These are phyloP conservation scores for Neurospora discreta DNA, from an alignment of 495 filamentous ascomycete genomes.

Conservation along the genomic window DNA sequence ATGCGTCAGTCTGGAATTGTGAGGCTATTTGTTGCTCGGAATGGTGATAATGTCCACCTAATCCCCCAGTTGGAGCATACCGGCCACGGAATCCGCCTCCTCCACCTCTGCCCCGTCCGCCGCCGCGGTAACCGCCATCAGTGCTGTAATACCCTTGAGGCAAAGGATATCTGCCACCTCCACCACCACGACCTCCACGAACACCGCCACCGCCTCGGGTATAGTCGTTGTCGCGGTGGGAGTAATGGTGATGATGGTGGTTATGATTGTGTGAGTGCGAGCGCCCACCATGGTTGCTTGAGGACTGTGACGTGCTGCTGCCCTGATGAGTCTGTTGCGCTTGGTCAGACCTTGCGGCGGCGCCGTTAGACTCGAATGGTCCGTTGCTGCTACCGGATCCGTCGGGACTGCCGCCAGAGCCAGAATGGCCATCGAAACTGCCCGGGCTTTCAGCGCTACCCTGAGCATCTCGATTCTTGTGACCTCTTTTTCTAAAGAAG, in stretches of 20 bases:
- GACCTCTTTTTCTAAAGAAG: conserved; percentile 18
- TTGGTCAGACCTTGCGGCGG: background rate
- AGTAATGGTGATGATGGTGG: background rate
- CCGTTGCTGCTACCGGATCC: background rate
- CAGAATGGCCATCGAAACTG: background rate
- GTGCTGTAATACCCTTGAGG: background rate
- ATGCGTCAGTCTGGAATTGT: conserved; percentile 4
- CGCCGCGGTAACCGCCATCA: background rate
- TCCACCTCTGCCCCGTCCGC: background rate
- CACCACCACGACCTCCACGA: background rate
- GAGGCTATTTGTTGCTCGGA: background rate
- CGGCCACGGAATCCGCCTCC: conserved; percentile 1
- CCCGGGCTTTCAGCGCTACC: background rate
- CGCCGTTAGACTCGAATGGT: background rate
- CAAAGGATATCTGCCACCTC: background rate
- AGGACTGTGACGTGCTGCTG: background rate
- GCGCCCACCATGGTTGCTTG: background rate
- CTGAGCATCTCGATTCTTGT: background rate
- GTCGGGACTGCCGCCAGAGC: background rate
- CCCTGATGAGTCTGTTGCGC: background rate
- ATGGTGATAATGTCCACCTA: background rate
- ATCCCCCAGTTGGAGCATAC: background rate
- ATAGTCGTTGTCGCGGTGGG: background rate
- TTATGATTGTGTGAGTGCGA: background rate
- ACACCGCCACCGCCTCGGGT: background rate